Evolutionary conservation across 345 rosid genomes (phyloP).

Genomic region (Cardamine occulta): DNA sequence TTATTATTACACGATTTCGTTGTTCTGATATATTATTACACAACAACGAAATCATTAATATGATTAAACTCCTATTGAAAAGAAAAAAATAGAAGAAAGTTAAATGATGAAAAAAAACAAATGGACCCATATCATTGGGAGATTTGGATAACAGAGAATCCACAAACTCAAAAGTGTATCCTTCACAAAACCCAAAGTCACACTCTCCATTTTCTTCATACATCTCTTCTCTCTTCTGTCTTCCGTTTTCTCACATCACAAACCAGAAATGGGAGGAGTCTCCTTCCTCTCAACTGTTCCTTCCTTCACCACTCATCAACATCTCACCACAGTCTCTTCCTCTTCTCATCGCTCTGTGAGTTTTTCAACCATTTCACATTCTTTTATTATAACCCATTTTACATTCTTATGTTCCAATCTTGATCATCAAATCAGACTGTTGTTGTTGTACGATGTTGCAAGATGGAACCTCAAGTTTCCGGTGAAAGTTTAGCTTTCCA

Average conservation of each 20-base stretch:
- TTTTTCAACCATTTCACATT: conserved; percentile 43
- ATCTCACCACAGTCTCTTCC: conserved; percentile 33
- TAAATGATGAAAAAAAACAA: conserved; percentile 18
- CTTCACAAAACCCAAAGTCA: conserved; percentile 32
- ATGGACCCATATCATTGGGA: conserved; percentile 38
- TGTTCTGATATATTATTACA: neutral
- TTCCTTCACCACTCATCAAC: conserved; percentile 40
- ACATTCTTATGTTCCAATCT: neutral
- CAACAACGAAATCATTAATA: neutral
- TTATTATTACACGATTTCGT: too few species aligned
- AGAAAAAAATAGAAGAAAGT: neutral
- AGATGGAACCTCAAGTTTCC: conserved; percentile 43
- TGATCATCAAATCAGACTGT: conserved; percentile 45
- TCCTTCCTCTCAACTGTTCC: conserved; percentile 69
- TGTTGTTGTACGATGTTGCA: conserved; percentile 52
- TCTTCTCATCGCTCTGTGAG: conserved; percentile 40
- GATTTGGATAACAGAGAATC: conserved; percentile 45
- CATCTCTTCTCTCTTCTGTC: conserved; percentile 9
- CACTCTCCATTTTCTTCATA: conserved; percentile 11
- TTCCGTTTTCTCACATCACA: conserved; percentile 8
- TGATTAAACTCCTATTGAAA: neutral
- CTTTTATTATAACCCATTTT: neutral
- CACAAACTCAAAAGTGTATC: conserved; percentile 29
- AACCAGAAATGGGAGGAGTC: conserved; percentile 43
- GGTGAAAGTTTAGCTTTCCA: conserved; percentile 34